Evolutionary conservation across 2,329 filamentous ascomycete species (phyloP).

Genomic region (Trichoderma aggressivum): DNA sequence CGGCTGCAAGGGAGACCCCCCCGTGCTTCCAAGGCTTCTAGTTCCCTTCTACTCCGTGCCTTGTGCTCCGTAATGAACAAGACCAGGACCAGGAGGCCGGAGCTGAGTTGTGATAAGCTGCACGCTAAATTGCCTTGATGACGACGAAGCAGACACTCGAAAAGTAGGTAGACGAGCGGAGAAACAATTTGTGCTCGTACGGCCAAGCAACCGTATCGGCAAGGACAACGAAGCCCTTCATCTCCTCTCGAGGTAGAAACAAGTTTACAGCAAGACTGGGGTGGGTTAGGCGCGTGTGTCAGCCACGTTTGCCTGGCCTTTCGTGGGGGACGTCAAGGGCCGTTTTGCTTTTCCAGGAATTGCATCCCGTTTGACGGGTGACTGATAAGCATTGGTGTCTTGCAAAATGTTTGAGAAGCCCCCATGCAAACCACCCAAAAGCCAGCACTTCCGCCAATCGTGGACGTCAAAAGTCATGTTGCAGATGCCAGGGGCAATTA

Average conservation of each 20-base stretch:
- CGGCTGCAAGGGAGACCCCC: background rate
- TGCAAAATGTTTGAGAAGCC: background rate
- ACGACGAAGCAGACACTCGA: background rate
- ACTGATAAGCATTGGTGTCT: background rate
- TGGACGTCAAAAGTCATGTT: slow-evolving; percentile 2
- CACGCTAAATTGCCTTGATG: slow-evolving; percentile 1
- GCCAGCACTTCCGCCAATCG: background rate
- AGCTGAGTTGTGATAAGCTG: slow-evolving; percentile 12
- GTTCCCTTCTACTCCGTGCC: slow-evolving; percentile 2
- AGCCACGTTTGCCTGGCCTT: background rate
- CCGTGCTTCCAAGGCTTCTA: slow-evolving; percentile 12
- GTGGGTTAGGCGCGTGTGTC: background rate
- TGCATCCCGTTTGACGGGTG: background rate
- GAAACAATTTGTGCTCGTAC: background rate
- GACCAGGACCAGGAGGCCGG: background rate
- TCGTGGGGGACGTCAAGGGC: background rate
- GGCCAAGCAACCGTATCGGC: background rate
- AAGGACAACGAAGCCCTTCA: background rate
- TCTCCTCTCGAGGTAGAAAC: background rate
- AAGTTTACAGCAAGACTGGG: background rate
- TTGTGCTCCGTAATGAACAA: background rate
- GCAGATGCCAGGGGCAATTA: slow-evolving; percentile 10
- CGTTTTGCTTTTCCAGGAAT: background rate
- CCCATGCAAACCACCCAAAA: background rate
- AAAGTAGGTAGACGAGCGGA: background rate